Percentiles rank a stretch among this genome's conserved stretches.
These are phyloP conservation scores for Ogataea hybrid DNA, from an alignment of 1,139 yeast genomes.

Conservation along the genomic window DNA sequence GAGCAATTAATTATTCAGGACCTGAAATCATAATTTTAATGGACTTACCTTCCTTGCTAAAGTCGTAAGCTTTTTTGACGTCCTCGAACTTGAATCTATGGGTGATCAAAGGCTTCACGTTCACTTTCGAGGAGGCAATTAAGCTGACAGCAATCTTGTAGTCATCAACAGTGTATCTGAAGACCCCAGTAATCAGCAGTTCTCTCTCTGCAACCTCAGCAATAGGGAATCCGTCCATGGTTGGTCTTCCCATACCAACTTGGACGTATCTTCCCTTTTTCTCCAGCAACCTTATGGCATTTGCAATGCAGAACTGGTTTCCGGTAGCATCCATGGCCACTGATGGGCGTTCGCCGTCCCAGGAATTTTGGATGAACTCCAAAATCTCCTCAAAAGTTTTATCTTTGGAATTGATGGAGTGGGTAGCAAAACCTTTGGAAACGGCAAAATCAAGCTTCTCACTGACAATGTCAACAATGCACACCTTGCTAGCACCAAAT, in stretches of 20 bases:
- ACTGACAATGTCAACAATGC: conserved; percentile 64
- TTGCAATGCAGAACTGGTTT: conserved; percentile 49
- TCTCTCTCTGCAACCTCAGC: conserved; percentile 71
- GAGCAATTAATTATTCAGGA: conserved; percentile 23
- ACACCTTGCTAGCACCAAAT: conserved; percentile 73
- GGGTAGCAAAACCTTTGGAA: conserved; percentile 50
- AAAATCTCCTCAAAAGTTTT: conserved; percentile 36
- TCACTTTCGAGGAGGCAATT: conserved; percentile 57
- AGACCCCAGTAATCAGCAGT: conserved; percentile 67
- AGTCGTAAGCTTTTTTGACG: conserved; percentile 78
- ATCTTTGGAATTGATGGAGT: conserved; percentile 53
- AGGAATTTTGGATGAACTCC: conserved; percentile 28
- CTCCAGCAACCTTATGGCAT: conserved; percentile 43
- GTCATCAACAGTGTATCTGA: conserved; percentile 80
- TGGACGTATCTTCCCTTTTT: conserved; percentile 56
- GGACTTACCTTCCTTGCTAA: conserved; percentile 53
- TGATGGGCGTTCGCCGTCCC: conserved; percentile 44
- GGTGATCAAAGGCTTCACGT: conserved; percentile 69
- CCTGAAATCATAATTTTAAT: conserved; percentile 66
- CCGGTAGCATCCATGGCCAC: conserved; percentile 59
- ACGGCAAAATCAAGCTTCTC: conserved; percentile 58
- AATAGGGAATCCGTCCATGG: conserved; percentile 58
- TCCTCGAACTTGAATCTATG: conserved; percentile 73
- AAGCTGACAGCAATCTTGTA: conserved; percentile 72
- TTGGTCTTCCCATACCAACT: conserved; percentile 56